Percentiles rank a stretch among this genome's conserved stretches.
phyloP scores from a whole-genome alignment of 2,329 filamentous ascomycete genomes.

The Diaporthe sp. region DNA sequence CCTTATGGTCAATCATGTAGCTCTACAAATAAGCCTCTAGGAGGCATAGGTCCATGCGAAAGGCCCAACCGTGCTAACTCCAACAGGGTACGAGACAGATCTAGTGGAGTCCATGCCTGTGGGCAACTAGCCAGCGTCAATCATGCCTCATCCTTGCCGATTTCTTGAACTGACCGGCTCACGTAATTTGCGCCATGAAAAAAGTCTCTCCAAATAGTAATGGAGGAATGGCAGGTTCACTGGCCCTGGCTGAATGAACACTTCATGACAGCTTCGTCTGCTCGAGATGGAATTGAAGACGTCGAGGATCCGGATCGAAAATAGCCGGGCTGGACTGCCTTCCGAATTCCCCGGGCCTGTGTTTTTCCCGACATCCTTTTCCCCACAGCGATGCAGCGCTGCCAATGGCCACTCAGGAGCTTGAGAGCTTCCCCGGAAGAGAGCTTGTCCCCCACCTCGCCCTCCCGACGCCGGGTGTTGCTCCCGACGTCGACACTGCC shows the following conservation, averaged over 20 bases:
- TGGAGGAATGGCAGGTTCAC: background rate
- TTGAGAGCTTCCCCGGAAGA: slow-evolving; percentile 22
- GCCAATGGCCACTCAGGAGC: slow-evolving; percentile 13
- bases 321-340: slow-evolving; percentile 24
- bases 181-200: no score
- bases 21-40: no score
- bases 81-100: no score
- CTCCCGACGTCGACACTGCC: slow-evolving; percentile 10
- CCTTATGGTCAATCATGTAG: no score
- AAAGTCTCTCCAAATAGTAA: no score
- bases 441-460: slow-evolving; percentile 29
- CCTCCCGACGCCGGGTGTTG: slow-evolving; percentile 30
- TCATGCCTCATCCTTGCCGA: background rate
- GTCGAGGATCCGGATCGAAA: background rate
- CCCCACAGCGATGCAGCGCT: slow-evolving; percentile 4
- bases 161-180: no score
- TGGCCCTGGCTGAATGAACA: background rate
- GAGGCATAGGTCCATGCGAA: no score
- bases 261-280: background rate
- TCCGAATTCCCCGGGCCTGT: slow-evolving; percentile 15
- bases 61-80: no score
- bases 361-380: slow-evolving; percentile 16
- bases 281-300: background rate
- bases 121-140: background rate
- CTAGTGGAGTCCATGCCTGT: no score